Base-by-base conservation (phyloP, 768 basidiomycete species). In the Pisolithus sp. region DNA sequence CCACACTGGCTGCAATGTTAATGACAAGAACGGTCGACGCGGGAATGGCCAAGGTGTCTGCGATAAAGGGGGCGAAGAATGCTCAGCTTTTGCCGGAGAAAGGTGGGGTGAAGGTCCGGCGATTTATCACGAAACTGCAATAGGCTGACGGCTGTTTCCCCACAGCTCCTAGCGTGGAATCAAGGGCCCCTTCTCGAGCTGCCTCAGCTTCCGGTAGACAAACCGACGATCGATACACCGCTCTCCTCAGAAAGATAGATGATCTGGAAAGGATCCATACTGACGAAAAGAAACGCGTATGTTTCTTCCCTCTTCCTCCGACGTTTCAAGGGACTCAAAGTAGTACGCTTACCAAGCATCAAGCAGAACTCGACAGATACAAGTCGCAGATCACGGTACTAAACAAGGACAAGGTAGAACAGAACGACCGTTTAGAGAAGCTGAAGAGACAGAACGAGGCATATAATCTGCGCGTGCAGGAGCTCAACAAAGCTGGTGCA, bases 241-340 rank as follows among this genome's bases (percentile, higher is more conserved):
- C 65, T 15, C 75, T 88, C 20, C 78, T 85, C 61, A 75, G 73
- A 54, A 83, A 83, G 57, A 75, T 89, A 0, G 81, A 84, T 31
- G 80, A 84, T 15, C 63, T 86, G 6, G 82, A 87, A 67, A 68
- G 65, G 50, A 64, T 81, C n/a, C 83, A 84, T 59, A 66, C 73
- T 37, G 83, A 86, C 3, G 78, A 76, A 52, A 88, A 86, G 76
- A 82, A 77, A 71, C 52, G 72, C 45, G 86, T 87, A 62, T 57
- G 80, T 67, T 9, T 31, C 38, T 39, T 39, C 38, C 15, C 2
- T 17, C 38, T 17, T 39, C 38, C 10, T 39, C 38, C 2, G 20
- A n/a, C 5, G n/a, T 20, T 6, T 39, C 17, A 20, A n/a, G n/a
- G 38, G 17, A n/a, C 38, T n/a, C 6, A 39, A 5, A 20, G n/a